Evolutionary conservation across 345 rosid genomes (phyloP).

Genomic region (Geranium rotundifolium): DNA sequence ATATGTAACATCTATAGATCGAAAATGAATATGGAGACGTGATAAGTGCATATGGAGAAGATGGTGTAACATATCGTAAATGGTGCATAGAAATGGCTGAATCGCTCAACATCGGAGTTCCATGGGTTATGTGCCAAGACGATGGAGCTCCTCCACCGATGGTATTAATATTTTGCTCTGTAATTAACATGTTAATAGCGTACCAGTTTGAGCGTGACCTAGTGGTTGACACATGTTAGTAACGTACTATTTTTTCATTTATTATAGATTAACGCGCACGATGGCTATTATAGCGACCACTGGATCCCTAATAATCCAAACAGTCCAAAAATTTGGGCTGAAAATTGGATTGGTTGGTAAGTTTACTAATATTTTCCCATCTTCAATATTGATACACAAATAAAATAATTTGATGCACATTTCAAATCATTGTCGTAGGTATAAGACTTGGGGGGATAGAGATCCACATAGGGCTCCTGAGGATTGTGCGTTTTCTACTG

Average conservation of each 20-base stretch:
- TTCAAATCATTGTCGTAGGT: slow-evolving; percentile 8
- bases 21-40: slow-evolving; percentile 84
- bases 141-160: slow-evolving; percentile 70
- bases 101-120: slow-evolving; percentile 47
- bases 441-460: slow-evolving; percentile 24
- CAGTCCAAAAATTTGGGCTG: slow-evolving; percentile 73
- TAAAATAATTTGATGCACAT: background rate
- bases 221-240: no score
- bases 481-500: slow-evolving; percentile 31
- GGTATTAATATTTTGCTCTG: slow-evolving; percentile 46
- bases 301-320: slow-evolving; percentile 48
- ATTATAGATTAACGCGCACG: slow-evolving; percentile 64
- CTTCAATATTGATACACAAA: background rate
- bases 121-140: slow-evolving; percentile 97
- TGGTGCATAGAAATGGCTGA: slow-evolving; percentile 68
- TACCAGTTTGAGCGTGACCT: no score
- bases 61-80: slow-evolving; percentile 49
- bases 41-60: slow-evolving; percentile 47
- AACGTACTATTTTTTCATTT: background rate
- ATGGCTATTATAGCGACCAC: slow-evolving; percentile 59
- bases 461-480: slow-evolving; percentile 28
- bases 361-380: slow-evolving; percentile 12
- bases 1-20: slow-evolving; percentile 33
- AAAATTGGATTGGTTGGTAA: slow-evolving; percentile 66
- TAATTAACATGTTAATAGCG: no score